phyloP scores from a whole-genome alignment of 164 flowering plant genomes.

The Tetrastigma voinierianum region DNA sequence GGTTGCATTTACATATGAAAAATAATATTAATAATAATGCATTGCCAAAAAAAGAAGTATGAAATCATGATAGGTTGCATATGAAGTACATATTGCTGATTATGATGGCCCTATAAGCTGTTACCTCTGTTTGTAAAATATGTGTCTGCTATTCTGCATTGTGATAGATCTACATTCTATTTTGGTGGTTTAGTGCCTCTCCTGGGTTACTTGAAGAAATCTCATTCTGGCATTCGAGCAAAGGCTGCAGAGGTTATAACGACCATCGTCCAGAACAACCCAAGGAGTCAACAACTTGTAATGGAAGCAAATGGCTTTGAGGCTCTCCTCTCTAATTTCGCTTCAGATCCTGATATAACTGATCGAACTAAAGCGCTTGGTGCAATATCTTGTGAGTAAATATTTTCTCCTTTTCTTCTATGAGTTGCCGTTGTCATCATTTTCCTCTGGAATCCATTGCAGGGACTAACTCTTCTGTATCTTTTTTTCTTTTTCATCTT shows the following conservation, averaged over 20 bases:
- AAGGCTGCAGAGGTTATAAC: slow-evolving; percentile 94
- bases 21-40: too few species aligned
- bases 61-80: too few species aligned
- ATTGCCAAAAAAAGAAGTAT: too few species aligned
- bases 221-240: slow-evolving; percentile 80
- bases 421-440: background rate
- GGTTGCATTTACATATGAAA: too few species aligned
- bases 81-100: too few species aligned
- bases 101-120: too few species aligned
- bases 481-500: slow-evolving; percentile 43
- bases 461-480: background rate
- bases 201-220: slow-evolving; percentile 65
- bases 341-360: slow-evolving; percentile 82
- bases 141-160: background rate
- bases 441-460: background rate
- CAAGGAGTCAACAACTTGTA: slow-evolving; percentile 84
- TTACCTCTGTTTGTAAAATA: too few species aligned
- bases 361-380: slow-evolving; percentile 91
- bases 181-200: slow-evolving; percentile 91
- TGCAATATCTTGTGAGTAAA: slow-evolving; percentile 83
- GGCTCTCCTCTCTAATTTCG: slow-evolving; percentile 66
- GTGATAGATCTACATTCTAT: slow-evolving; percentile 78
- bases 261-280: slow-evolving; percentile 94
- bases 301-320: slow-evolving; percentile 98
- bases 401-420: background rate